These are phyloP conservation scores for Craterostigma plantagineum DNA, from an alignment of 257 asterid genomes.

Conservation along the genomic window DNA sequence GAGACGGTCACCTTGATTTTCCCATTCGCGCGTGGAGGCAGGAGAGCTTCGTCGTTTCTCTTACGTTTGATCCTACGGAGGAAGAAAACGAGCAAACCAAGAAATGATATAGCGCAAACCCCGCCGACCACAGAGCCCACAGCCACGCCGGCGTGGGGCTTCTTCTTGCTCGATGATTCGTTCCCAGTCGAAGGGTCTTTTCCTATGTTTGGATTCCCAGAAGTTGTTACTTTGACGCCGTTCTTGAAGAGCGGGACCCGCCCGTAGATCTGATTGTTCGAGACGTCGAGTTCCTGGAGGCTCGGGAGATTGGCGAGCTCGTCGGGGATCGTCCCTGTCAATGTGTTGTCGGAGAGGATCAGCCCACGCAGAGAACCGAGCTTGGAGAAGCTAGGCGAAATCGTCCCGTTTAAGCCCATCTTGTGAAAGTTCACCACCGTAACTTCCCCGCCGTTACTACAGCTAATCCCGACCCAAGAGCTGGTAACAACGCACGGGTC, in stretches of 20 bases:
- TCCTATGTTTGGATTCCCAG: conserved; percentile 25
- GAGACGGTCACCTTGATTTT: too few species aligned
- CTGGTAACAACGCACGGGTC: conserved; percentile 35
- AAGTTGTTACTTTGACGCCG: conserved; percentile 19
- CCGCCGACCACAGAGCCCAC: conserved; percentile 58
- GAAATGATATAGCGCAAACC: conserved; percentile 22
- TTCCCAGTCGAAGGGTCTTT: not conserved
- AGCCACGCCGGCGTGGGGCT: conserved; percentile 31
- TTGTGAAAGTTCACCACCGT: conserved; percentile 33
- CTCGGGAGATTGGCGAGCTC: conserved; percentile 45
- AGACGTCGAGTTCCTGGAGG: conserved; percentile 38
- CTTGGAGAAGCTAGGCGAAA: conserved; percentile 35
- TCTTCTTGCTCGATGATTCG: conserved; percentile 10
- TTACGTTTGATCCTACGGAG: conserved; percentile 23
- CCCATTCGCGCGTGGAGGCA: too few species aligned
- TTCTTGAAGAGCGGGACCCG: conserved; percentile 24
- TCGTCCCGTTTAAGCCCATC: conserved; percentile 36
- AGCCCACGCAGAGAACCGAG: conserved; percentile 29
- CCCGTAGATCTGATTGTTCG: conserved; percentile 47
- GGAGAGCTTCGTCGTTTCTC: conserved; percentile 17
- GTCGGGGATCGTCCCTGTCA: conserved; percentile 28
- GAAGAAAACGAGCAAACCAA: conserved; percentile 31
- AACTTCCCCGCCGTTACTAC: conserved; percentile 24
- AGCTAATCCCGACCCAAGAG: conserved; percentile 48
- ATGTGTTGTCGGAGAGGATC: conserved; percentile 27